Evolutionary conservation across 208 protist species (phyloP), one percentile per base, ranked within the genome.

Genomic region (Tritrichomonas foetus): DNA sequence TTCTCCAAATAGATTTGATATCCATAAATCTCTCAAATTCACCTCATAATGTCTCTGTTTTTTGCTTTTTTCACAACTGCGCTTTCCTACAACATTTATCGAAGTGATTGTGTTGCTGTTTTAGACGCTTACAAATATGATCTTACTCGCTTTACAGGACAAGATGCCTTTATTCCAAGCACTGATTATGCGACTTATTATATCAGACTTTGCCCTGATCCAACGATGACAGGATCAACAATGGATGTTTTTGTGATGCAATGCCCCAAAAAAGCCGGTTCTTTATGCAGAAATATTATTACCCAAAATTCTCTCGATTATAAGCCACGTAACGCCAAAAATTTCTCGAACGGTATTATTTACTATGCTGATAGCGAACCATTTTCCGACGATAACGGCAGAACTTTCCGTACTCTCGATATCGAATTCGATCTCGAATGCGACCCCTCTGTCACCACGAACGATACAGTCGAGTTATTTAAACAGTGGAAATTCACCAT

Each of bases 231-330:
- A 33, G 64, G 11, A 33, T 11, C 13, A 8, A 69, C 11, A 69
- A 25, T 30, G 25, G 64, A 69, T 69, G 64, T 69, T 8, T 69
- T 69, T 69, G 3, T 69, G 5, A n/a, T 69, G 25, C 64, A 69
- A 69, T 69, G 64, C 64, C 27, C 64, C 11, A 69, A 33, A 25
- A n/a, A 69, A 69, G 13, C 64, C 8, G 64, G 64, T 33, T n/a
- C 5, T 22, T 22, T 11, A n/a, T 69, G 64, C 27, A 8, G 64
- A n/a, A n/a, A 69, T 69, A 25, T 69, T 33, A 69, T 69, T n/a
- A 69, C 64, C n/a, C 64, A 69, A 69, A 69, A 69, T n/a, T 69
- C 64, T 33, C 27, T 69, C n/a, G 64, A 69, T 69, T 69, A 69
- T n/a, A 69, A 69, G n/a, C 64, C 64, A 69, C 8, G 11, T n/a